Evolutionary conservation across 768 basidiomycete genomes (phyloP).

Genomic region (Russula ochroleuca): DNA sequence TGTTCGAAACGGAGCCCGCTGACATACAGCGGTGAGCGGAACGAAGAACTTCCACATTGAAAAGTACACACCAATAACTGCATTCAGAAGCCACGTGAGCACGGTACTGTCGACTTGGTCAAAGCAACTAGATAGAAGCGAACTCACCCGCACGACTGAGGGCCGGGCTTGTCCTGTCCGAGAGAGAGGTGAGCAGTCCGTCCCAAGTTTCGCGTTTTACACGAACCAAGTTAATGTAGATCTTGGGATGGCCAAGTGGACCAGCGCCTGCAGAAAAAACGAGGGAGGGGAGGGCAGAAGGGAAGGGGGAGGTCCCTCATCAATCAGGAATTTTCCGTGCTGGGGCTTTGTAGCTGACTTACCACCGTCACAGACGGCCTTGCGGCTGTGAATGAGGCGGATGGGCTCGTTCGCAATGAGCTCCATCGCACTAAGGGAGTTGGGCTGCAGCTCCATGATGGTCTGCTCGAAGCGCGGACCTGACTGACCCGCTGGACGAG

Average conservation of each 20-base stretch:
- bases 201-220: background rate
- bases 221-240: constrained; percentile 91
- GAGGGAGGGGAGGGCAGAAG: background rate
- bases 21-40: constrained; percentile 16
- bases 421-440: constrained; percentile 86
- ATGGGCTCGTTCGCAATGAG: constrained; percentile 84
- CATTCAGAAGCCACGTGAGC: constrained; percentile 16
- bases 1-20: constrained; percentile 92
- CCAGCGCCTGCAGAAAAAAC: constrained; percentile 66
- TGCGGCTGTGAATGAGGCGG: constrained; percentile 72
- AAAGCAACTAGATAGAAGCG: constrained; percentile 20
- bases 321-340: background rate
- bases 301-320: background rate
- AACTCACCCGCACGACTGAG: constrained; percentile 85
- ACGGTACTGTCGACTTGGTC: background rate
- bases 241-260: constrained; percentile 92
- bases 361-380: constrained; percentile 96
- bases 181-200: constrained; percentile 13
- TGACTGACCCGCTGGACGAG: constrained; percentile 54
- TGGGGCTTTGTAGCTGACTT: constrained; percentile 32
- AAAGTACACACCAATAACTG: constrained; percentile 46
- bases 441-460: constrained; percentile 79
- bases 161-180: constrained; percentile 77
- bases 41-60: background rate
- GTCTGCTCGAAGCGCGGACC: constrained; percentile 94